A percentile compares a stretch with the other conserved stretches of the same genome.
Evolutionary conservation across 2,329 filamentous ascomycete species (phyloP).

Genomic region (Geosmithia morbida): DNA sequence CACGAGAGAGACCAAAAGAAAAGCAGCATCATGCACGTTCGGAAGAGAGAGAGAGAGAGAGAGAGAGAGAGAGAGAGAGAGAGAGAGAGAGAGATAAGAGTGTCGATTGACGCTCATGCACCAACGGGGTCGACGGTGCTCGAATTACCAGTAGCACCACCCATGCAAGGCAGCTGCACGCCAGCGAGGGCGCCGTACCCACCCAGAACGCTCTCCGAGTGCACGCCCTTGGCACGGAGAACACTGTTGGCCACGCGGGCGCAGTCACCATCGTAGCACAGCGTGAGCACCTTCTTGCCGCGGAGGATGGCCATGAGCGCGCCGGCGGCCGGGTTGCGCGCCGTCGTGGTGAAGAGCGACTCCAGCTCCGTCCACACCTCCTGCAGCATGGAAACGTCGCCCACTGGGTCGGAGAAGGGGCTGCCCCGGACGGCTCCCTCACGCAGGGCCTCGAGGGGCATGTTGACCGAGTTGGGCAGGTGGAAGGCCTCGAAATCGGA

Average conservation of each 20-base stretch:
- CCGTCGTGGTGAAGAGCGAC: conserved; percentile 3
- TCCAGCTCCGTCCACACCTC: conserved; percentile 22
- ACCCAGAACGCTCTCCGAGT: conserved; percentile 29
- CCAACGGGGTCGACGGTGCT: not conserved
- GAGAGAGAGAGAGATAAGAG: not conserved
- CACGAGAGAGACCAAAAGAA: not conserved
- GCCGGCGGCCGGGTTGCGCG: not conserved
- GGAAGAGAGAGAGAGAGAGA: not conserved
- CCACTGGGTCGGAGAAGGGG: conserved; percentile 28
- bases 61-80: too few relatives aligned
- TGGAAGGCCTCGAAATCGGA: conserved; percentile 24
- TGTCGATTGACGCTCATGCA: not conserved
- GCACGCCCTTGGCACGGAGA: conserved; percentile 30
- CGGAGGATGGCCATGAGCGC: conserved; percentile 9
- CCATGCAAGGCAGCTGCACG: not conserved
- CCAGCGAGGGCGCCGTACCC: conserved; percentile 10
- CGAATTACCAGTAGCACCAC: not conserved
- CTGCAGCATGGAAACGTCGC: conserved; percentile 30
- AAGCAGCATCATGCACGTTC: not conserved
- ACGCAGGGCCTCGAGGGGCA: conserved; percentile 19
- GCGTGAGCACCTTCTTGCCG: conserved; percentile 20
- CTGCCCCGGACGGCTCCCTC: conserved; percentile 14
- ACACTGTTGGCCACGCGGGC: conserved; percentile 38
- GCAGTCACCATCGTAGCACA: conserved; percentile 41
- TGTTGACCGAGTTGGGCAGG: conserved; percentile 27